Evolutionary conservation across 2,329 filamentous ascomycete species (phyloP).

Genomic region (Sphaerulina vaccinii): DNA sequence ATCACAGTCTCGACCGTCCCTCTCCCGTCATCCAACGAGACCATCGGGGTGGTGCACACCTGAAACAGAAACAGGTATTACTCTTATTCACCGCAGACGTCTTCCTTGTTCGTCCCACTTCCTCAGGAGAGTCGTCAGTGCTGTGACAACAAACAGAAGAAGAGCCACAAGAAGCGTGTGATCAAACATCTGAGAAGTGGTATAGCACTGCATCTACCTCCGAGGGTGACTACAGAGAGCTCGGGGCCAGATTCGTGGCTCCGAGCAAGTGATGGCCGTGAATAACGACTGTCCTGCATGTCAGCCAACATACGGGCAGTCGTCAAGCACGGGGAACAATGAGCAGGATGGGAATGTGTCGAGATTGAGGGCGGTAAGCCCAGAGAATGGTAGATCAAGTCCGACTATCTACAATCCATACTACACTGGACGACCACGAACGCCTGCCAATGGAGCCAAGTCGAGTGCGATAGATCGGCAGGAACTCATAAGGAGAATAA

Average conservation of each 20-base stretch:
- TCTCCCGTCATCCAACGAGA: constrained; percentile 23
- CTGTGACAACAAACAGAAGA: neutral
- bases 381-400: constrained; percentile 23
- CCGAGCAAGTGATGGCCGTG: constrained; percentile 29
- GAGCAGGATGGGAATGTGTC: constrained; percentile 16
- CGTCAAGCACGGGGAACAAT: constrained; percentile 4
- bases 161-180: neutral
- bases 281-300: constrained; percentile 25
- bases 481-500: constrained; percentile 80
- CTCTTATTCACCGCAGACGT: constrained; percentile 8
- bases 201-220: neutral
- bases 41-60: constrained; percentile 15
- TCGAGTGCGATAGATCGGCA: constrained; percentile 57
- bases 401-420: constrained; percentile 38
- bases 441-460: constrained; percentile 33
- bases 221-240: constrained; percentile 7
- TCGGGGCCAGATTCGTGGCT: constrained; percentile 28
- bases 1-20: neutral
- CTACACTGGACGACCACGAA: constrained; percentile 37
- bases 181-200: neutral
- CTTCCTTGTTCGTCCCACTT: constrained; percentile 9
- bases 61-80: constrained; percentile 21
- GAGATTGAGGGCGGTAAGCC: constrained; percentile 20
- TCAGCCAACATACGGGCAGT: constrained; percentile 21
- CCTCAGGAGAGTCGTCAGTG: neutral